Percentiles rank a stretch among this genome's conserved stretches.
Evolutionary conservation across 129 eudicot species (phyloP).

Genomic region (Silybum marianum): DNA sequence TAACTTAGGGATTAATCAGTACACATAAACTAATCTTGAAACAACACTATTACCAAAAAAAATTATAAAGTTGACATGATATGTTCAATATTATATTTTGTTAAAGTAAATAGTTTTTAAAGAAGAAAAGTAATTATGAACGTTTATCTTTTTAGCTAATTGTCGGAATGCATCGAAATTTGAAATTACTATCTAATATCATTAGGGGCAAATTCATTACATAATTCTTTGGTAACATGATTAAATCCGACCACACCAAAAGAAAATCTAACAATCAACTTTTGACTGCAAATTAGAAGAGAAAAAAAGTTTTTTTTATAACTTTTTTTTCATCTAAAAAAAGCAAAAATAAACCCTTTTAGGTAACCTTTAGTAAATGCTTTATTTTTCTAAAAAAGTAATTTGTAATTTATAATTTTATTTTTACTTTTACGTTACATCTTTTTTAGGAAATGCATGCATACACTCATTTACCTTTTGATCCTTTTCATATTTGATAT

Average conservation of each 20-base stretch:
- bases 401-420: neutral
- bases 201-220: neutral
- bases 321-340: neutral
- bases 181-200: neutral
- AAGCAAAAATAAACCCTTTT: conserved; percentile 23
- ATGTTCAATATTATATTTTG: neutral
- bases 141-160: neutral
- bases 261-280: conserved; percentile 17
- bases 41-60: neutral
- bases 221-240: conserved; percentile 13
- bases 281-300: conserved; percentile 17
- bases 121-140: neutral
- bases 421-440: neutral
- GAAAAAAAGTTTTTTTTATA: neutral
- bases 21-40: too few species aligned
- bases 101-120: neutral
- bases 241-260: conserved; percentile 29
- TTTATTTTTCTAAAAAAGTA: conserved; percentile 10
- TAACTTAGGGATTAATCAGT: too few species aligned
- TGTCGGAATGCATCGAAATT: neutral
- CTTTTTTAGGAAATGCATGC: neutral
- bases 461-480: neutral
- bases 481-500: neutral
- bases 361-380: conserved; percentile 19
- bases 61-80: neutral